phyloP scores from a whole-genome alignment of 179 eudicot species.

The Beta lomatogona region DNA sequence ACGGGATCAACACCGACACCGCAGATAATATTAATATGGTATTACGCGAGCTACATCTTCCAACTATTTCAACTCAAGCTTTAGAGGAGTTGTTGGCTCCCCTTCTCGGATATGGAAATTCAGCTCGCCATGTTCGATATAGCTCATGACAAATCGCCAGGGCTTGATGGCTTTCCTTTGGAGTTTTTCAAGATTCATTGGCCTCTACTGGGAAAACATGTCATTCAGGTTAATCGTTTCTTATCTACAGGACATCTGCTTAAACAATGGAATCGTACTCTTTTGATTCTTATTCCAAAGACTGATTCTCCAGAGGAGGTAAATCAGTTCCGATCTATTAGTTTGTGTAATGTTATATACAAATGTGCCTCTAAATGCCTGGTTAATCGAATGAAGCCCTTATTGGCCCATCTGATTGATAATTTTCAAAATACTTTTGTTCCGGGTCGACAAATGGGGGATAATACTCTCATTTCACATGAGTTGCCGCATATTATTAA shows the following conservation, averaged over 20 bases:
- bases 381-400: background rate
- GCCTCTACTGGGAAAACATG: no score
- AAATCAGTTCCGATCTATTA: background rate
- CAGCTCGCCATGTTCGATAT: background rate
- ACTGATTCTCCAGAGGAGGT: background rate
- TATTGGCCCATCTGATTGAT: background rate
- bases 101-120: background rate
- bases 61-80: fast-evolving
- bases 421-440: background rate
- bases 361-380: background rate
- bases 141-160: background rate
- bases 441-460: background rate
- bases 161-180: background rate
- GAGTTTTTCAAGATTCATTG: background rate
- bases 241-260: no score
- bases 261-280: background rate
- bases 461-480: background rate
- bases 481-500: no score
- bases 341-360: background rate
- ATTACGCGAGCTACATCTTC: background rate
- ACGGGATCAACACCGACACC: no score
- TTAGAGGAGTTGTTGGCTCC: background rate
- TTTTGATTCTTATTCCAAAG: background rate
- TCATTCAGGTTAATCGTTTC: no score
- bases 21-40: no score